phyloP scores from a whole-genome alignment of 169 alveolate species.

The Eimeria zaria region DNA sequence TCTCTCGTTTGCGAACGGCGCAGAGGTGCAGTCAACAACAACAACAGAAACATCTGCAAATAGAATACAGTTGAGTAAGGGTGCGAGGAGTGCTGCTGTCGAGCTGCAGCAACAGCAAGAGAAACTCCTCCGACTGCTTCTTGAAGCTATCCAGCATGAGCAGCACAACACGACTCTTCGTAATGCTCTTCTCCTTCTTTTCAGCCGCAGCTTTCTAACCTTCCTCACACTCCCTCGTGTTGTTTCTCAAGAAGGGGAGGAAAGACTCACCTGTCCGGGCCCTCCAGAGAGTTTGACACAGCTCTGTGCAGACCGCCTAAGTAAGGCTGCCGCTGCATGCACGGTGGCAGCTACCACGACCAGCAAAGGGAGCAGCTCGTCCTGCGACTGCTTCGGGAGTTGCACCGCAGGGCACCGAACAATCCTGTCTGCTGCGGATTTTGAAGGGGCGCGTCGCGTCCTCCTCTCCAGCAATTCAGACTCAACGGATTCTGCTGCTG shows the following conservation, averaged over 20 bases:
- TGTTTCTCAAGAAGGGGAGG: neutral
- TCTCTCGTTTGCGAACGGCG: neutral
- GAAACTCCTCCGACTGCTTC: neutral
- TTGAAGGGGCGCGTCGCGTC: constrained; percentile 39
- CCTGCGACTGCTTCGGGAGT: constrained; percentile 32
- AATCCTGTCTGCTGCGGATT: constrained; percentile 23
- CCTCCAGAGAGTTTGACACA: constrained; percentile 14
- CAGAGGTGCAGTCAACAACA: neutral
- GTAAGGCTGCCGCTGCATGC: constrained; percentile 65
- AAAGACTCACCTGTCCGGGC: neutral
- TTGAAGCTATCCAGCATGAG: neutral
- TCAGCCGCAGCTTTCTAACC: constrained; percentile 48
- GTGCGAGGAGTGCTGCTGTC: constrained; percentile 32
- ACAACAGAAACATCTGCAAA: neutral
- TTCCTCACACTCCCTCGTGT: constrained; percentile 45
- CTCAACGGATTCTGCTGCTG: neutral
- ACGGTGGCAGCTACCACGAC: neutral
- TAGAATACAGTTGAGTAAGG: neutral
- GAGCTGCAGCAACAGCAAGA: constrained; percentile 59
- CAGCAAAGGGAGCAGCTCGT: neutral
- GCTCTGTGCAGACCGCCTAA: constrained; percentile 19
- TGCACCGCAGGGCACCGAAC: neutral
- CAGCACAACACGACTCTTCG: neutral
- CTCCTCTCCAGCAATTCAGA: neutral
- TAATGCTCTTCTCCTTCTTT: neutral